Percentiles rank a stretch among this genome's conserved stretches.
Evolutionary conservation across 2,329 filamentous ascomycete genomes (phyloP).

Genomic region (Herpotrichia juniperi): DNA sequence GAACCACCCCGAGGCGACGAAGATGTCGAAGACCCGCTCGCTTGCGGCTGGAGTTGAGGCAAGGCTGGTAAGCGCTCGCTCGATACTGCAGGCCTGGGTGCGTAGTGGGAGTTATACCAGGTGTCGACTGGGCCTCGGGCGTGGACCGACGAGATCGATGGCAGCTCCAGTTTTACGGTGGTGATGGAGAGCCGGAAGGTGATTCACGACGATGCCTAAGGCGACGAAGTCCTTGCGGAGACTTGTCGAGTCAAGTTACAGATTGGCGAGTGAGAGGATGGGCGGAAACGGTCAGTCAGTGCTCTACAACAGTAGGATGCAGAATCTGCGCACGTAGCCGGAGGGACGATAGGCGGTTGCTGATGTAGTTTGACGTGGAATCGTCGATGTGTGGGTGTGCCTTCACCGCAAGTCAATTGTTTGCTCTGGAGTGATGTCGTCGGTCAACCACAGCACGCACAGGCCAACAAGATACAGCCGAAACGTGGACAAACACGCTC

Average conservation of each 20-base stretch:
- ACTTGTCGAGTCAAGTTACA: constrained; percentile 26
- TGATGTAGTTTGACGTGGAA: constrained; percentile 32
- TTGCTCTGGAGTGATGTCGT: constrained; percentile 30
- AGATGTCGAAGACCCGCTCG: constrained; percentile 70
- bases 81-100: constrained; percentile 69
- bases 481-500: constrained; percentile 39
- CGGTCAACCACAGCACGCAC: constrained; percentile 25
- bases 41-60: constrained; percentile 67
- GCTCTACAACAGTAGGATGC: constrained; percentile 36
- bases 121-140: constrained; percentile 77
- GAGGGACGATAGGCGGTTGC: constrained; percentile 27
- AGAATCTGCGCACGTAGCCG: constrained; percentile 37
- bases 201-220: constrained; percentile 22
- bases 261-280: constrained; percentile 31
- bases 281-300: constrained; percentile 21
- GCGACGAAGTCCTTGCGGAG: constrained; percentile 14
- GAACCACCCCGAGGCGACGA: constrained; percentile 79
- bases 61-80: constrained; percentile 76
- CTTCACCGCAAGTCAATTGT: constrained; percentile 45
- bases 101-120: constrained; percentile 72
- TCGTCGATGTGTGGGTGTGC: constrained; percentile 18
- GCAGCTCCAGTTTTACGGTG: constrained; percentile 94
- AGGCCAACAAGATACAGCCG: constrained; percentile 30
- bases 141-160: constrained; percentile 83
- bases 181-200: constrained; percentile 41